Percentiles rank a stretch among this genome's conserved stretches.
These are phyloP conservation scores for Clonostachys chloroleuca DNA, from an alignment of 2,329 filamentous ascomycete species.

Conservation along the genomic window DNA sequence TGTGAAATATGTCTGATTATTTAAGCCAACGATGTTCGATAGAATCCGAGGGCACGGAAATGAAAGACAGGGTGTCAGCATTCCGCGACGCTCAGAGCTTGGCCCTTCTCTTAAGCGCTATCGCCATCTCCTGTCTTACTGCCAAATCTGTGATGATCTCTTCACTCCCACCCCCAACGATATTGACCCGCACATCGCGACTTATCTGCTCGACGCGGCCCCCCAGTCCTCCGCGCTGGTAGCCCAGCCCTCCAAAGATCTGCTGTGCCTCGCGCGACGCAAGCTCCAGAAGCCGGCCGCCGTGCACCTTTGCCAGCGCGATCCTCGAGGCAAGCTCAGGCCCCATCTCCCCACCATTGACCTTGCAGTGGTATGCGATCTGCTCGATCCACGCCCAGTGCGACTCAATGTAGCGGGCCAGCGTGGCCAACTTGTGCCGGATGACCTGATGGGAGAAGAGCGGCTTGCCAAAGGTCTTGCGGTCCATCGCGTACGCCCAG, in stretches of 20 bases:
- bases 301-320: constrained; percentile 38
- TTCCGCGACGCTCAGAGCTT: constrained; percentile 7
- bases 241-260: constrained; percentile 47
- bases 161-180: constrained; percentile 49
- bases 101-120: constrained; percentile 7
- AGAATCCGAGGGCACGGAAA: too few relatives aligned
- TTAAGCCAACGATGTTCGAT: too few relatives aligned
- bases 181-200: constrained; percentile 39
- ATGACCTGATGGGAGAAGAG: constrained; percentile 56
- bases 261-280: constrained; percentile 49
- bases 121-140: constrained; percentile 36
- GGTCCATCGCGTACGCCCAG: constrained; percentile 41
- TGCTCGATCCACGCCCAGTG: constrained; percentile 60
- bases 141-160: constrained; percentile 49
- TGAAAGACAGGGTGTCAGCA: too few relatives aligned
- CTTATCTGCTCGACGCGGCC: constrained; percentile 47
- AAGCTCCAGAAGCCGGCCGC: constrained; percentile 41
- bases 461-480: constrained; percentile 55
- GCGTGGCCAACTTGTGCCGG: constrained; percentile 52
- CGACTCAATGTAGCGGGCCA: constrained; percentile 55
- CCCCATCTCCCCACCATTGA: background rate
- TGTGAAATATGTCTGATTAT: too few relatives aligned
- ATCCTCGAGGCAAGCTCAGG: constrained; percentile 19
- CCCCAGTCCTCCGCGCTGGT: constrained; percentile 41
- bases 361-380: constrained; percentile 46